These are phyloP conservation scores for Hamamelis virginiana DNA, from an alignment of 164 flowering plant genomes.

Conservation along the genomic window DNA sequence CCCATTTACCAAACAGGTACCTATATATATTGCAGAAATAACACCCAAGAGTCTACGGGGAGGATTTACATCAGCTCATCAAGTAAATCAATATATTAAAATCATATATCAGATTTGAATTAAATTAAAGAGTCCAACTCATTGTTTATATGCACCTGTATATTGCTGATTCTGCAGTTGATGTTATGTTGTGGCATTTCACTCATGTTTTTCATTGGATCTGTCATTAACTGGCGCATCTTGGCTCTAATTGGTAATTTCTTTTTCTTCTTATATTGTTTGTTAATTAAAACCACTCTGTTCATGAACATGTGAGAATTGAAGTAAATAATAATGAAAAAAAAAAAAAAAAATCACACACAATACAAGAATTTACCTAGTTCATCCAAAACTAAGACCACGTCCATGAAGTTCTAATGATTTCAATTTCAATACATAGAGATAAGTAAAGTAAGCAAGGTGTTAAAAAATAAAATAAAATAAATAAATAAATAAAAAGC, in stretches of 20 bases:
- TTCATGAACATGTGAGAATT: too few relatives aligned
- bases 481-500: too few relatives aligned
- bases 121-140: too few relatives aligned
- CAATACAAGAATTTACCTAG: too few relatives aligned
- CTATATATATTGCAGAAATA: slow-evolving; percentile 56
- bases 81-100: slow-evolving; percentile 21
- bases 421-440: too few relatives aligned
- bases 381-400: too few relatives aligned
- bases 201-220: slow-evolving; percentile 34
- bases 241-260: slow-evolving; percentile 45
- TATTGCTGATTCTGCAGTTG: slow-evolving; percentile 27
- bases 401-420: too few relatives aligned
- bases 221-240: slow-evolving; percentile 37
- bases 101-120: not conserved
- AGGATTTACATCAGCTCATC: slow-evolving; percentile 32
- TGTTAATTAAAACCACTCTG: not conserved
- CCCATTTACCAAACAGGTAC: slow-evolving; percentile 18
- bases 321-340: too few relatives aligned
- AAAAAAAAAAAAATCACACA: too few relatives aligned
- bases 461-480: too few relatives aligned
- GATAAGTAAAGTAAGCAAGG: too few relatives aligned
- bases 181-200: slow-evolving; percentile 43
- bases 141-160: not conserved
- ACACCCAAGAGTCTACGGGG: slow-evolving; percentile 56
- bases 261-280: not conserved